Conservation (phyloP, 331 rosid species). For the Malus hybrid region DNA sequence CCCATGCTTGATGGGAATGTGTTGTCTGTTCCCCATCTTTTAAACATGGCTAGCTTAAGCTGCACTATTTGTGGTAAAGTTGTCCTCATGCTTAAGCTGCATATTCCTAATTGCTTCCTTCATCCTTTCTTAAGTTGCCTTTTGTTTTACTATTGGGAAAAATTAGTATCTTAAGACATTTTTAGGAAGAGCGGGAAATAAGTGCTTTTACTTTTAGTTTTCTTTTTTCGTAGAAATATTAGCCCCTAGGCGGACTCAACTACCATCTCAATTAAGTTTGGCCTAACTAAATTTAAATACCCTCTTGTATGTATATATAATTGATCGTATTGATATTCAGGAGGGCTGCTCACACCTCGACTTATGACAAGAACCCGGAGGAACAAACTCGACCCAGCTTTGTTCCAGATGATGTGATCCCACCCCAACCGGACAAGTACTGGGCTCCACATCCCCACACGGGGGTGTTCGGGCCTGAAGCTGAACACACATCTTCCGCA, state of each 20-base stretch:
- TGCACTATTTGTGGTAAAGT: too few relatives aligned
- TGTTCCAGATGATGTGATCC: slow-evolving; percentile 67
- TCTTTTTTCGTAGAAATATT: too few relatives aligned
- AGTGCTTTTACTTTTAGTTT: too few relatives aligned
- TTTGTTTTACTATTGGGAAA: too few relatives aligned
- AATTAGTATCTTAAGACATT: too few relatives aligned
- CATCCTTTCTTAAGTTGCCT: too few relatives aligned
- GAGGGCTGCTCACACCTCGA: slow-evolving; percentile 53
- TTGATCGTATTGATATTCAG: slow-evolving; percentile 15
- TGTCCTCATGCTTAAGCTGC: too few relatives aligned
- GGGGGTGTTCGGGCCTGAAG: slow-evolving; percentile 81
- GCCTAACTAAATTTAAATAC: too few relatives aligned
- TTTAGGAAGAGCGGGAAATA: too few relatives aligned
- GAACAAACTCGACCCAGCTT: slow-evolving; percentile 36
- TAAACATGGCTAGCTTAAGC: background rate
- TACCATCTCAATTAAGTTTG: too few relatives aligned
- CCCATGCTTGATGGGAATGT: background rate
- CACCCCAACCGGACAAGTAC: slow-evolving; percentile 41
- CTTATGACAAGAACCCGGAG: slow-evolving; percentile 79
- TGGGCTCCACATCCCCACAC: slow-evolving; percentile 94
- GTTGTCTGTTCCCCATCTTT: background rate
- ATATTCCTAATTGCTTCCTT: too few relatives aligned
- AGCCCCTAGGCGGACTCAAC: too few relatives aligned
- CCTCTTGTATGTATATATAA: background rate
- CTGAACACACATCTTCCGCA: slow-evolving; percentile 1